Evolutionary conservation across 2,329 filamentous ascomycete genomes (phyloP).

Genomic region (Colletotrichum trifolii): DNA sequence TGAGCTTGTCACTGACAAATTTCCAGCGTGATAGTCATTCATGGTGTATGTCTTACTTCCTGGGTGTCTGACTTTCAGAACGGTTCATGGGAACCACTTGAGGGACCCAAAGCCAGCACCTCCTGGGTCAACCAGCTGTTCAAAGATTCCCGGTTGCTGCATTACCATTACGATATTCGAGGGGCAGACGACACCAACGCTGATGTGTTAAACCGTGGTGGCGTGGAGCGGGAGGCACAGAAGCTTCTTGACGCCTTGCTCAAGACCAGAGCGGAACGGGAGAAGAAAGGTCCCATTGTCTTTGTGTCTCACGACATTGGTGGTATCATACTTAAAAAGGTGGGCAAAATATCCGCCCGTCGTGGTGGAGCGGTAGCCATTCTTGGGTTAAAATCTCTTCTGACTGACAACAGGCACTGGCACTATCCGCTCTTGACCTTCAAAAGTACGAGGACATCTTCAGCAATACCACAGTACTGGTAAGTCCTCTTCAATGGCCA

Average conservation of each 20-base stretch:
- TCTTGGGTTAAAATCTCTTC: not conserved
- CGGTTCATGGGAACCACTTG: not conserved
- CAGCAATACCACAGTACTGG: constrained; percentile 5
- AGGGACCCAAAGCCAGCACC: not conserved
- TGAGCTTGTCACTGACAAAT: not conserved
- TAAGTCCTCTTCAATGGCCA: not conserved
- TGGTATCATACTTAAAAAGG: constrained; percentile 25
- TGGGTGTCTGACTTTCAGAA: not conserved
- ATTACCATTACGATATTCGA: not conserved
- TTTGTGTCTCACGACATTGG: constrained; percentile 27
- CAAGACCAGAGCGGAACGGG: not conserved
- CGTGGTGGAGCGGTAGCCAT: not conserved
- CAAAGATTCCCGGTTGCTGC: not conserved
- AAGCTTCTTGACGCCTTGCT: constrained; percentile 11
- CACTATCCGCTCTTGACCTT: constrained; percentile 7
- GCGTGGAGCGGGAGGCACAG: constrained; percentile 13
- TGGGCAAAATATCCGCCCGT: not conserved
- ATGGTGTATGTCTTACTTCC: constrained; percentile 9
- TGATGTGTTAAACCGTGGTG: not conserved
- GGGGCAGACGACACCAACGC: not conserved
- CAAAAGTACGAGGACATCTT: constrained; percentile 24
- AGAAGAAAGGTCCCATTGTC: constrained; percentile 10
- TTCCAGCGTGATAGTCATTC: constrained; percentile 10
- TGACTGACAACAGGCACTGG: constrained; percentile 18
- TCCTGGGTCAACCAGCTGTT: not conserved